phyloP scores from a whole-genome alignment of 805 yeast species.

The Blastobotrys muscicola region DNA sequence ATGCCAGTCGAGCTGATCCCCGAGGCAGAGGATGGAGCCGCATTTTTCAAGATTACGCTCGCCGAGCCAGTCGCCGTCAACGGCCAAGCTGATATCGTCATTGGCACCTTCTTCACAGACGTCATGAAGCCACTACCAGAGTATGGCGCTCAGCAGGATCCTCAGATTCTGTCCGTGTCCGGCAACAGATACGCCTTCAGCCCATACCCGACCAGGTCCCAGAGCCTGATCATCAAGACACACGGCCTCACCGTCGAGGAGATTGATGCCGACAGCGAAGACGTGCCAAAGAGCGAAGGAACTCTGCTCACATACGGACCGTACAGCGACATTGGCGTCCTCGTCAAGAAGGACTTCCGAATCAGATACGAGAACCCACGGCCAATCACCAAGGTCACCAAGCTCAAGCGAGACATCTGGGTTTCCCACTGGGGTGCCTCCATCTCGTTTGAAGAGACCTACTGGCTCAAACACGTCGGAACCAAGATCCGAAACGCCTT shows the following conservation, averaged over 20 bases:
- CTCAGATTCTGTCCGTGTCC: slow-evolving; percentile 49
- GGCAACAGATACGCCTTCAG: slow-evolving; percentile 50
- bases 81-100: slow-evolving; percentile 38
- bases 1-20: slow-evolving; percentile 22
- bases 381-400: slow-evolving; percentile 55
- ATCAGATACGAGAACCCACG: slow-evolving; percentile 53
- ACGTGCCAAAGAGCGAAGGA: slow-evolving; percentile 17
- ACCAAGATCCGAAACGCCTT: slow-evolving; percentile 53
- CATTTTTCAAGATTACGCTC: slow-evolving; percentile 41
- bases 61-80: slow-evolving; percentile 64
- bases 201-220: slow-evolving; percentile 45
- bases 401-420: slow-evolving; percentile 71
- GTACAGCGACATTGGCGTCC: slow-evolving; percentile 36
- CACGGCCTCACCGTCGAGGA: slow-evolving; percentile 19
- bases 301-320: slow-evolving; percentile 48
- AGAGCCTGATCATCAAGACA: slow-evolving; percentile 15
- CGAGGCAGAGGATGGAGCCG: slow-evolving; percentile 21
- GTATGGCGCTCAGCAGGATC: slow-evolving; percentile 45
- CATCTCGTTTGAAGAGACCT: slow-evolving; percentile 73
- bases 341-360: slow-evolving; percentile 39
- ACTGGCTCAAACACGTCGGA: slow-evolving; percentile 68
- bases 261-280: slow-evolving; percentile 33
- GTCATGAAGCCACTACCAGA: slow-evolving; percentile 54
- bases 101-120: slow-evolving; percentile 41
- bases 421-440: slow-evolving; percentile 74